Evolutionary conservation across 225 moss, liverwort and hornwort species (phyloP), one percentile per base, ranked within the genome.

Genomic region (Physcomitrium patens): DNA sequence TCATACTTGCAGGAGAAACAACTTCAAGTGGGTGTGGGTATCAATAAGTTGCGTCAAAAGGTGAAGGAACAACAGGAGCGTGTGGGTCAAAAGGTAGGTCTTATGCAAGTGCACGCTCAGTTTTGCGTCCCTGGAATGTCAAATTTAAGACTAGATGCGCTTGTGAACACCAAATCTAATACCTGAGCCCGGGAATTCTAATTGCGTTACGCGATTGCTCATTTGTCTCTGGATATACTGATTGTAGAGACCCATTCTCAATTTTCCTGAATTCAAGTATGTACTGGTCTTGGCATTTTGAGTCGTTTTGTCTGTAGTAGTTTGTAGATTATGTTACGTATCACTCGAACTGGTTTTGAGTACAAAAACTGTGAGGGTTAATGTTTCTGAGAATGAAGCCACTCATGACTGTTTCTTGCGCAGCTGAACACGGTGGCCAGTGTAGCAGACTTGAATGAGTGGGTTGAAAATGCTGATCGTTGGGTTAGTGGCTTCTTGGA

Each of bases 41-140:
- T 99, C 57, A 86, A 82, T 37, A 99, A 94, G 80, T 69, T 99
- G 73, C 93, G 97, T 50, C 94, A 99, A 80, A 99, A 99, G 77
- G 97, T 99, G 27, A 99, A 93, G 78, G 97, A 99, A 85, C 97
- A 99, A 86, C 97, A 99, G 69, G 93, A 99, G 74, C 93, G 94
- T 66, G 97, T 99, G 79, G 94, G 94, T 41, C 90, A 91, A 64
- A 99, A 93, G 97, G 97, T 95, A 82, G 12, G 74, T 49, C 14
- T 27, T 17, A 19, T 19, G 65, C 44, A 9, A 20, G 12, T 49
- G 23, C 67, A 49, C 27, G 16, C 46, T 64, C 11, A 46, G 45
- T 12, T 50, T 49, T 18, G 31, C 28, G 18, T 18, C 31, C 70
- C 70, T 60, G 48, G 1, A 62, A 23, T 71, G 44, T 16, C 41